phyloP scores from a whole-genome alignment of 345 rosid species.

The Abelmoschus esculentus region DNA sequence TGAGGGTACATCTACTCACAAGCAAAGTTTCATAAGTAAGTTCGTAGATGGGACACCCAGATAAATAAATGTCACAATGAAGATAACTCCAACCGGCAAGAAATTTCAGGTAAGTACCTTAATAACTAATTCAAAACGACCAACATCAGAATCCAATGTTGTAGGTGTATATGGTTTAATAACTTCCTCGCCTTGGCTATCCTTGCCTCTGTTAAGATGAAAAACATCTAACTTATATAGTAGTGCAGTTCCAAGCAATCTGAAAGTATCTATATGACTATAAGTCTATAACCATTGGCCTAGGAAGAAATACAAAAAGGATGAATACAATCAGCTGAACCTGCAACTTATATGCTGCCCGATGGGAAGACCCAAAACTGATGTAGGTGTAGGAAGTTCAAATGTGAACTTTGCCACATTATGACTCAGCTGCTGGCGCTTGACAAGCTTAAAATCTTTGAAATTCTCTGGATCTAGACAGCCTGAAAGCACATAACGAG shows the following conservation, averaged over 20 bases:
- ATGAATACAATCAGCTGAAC: constrained; percentile 25
- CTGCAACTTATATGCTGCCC: constrained; percentile 98
- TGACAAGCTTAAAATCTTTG: constrained; percentile 86
- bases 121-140: constrained; percentile 74
- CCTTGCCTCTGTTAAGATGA: constrained; percentile 56
- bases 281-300: background rate
- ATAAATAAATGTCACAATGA: background rate
- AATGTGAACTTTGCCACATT: constrained; percentile 91
- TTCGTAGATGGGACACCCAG: background rate
- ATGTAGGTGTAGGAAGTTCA: constrained; percentile 66
- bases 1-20: constrained; percentile 82
- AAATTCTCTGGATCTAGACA: constrained; percentile 83
- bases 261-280: background rate
- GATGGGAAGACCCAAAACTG: constrained; percentile 90
- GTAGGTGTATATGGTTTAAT: constrained; percentile 92
- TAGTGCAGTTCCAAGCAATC: background rate
- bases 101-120: constrained; percentile 44
- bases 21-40: constrained; percentile 7
- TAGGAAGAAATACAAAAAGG: background rate
- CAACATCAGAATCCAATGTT: constrained; percentile 88
- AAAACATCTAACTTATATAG: background rate
- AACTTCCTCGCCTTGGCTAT: constrained; percentile 79
- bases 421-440: constrained; percentile 74
- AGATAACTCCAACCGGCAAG: constrained; percentile 12
- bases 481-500: constrained; percentile 28